These are phyloP conservation scores for Actinomucor elegans DNA, from an alignment of 371 early-diverging fungal genomes.

Conservation along the genomic window DNA sequence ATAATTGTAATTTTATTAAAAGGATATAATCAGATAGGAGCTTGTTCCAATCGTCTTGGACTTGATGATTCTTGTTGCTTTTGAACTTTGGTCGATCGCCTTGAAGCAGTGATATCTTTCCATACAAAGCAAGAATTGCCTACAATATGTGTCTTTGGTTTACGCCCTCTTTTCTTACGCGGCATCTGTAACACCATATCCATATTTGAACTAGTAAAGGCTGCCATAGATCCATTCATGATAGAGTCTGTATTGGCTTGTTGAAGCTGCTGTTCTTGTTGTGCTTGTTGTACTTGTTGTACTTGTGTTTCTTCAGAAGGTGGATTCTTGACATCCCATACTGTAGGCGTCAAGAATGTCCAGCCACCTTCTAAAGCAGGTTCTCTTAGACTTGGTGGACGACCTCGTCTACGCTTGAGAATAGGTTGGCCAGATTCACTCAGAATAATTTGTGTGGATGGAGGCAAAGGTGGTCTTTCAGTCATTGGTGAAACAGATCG, in stretches of 20 bases:
- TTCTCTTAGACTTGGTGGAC: slow-evolving; percentile 37
- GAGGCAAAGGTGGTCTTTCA: slow-evolving; percentile 9
- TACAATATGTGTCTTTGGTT: slow-evolving; percentile 47
- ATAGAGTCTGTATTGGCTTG: not conserved
- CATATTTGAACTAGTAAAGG: slow-evolving; percentile 44
- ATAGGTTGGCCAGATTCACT: slow-evolving; percentile 36
- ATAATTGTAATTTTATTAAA: not conserved
- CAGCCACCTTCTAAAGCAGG: slow-evolving; percentile 37
- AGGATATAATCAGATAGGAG: not conserved
- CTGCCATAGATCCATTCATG: slow-evolving; percentile 35
- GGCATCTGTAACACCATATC: slow-evolving; percentile 41
- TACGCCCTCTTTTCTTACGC: slow-evolving; percentile 47
- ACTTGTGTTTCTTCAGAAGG: too few species aligned
- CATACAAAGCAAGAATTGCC: slow-evolving; percentile 56
- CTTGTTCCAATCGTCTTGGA: not conserved
- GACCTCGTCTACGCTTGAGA: slow-evolving; percentile 45
- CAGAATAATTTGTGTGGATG: slow-evolving; percentile 32
- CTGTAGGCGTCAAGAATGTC: slow-evolving; percentile 49
- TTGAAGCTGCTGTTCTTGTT: not conserved
- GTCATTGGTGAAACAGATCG: not conserved
- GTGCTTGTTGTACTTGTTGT: not conserved
- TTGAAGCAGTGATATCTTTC: slow-evolving; percentile 24
- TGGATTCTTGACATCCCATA: slow-evolving; percentile 41
- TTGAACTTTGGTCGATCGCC: not conserved
- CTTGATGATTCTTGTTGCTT: not conserved